Evolutionary conservation across 2,329 filamentous ascomycete genomes (phyloP).

Genomic region (Davidsoniella australis): DNA sequence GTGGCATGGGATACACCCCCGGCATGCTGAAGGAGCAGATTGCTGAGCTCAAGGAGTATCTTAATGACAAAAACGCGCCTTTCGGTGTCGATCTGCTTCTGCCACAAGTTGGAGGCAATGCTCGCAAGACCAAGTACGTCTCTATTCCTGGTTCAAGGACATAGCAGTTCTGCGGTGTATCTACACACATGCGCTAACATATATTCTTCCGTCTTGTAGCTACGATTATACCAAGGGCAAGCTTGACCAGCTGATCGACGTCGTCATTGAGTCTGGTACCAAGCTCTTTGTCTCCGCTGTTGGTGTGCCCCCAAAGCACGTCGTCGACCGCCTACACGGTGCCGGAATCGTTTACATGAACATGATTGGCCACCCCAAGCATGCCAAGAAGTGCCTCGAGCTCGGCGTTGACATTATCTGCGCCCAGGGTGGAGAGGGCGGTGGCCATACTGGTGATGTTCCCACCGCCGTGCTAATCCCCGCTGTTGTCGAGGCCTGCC

Average conservation of each 20-base stretch:
- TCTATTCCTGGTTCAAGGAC: neutral
- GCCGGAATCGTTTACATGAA: slow-evolving; percentile 94
- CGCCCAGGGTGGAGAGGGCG: slow-evolving; percentile 93
- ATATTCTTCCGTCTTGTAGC: slow-evolving; percentile 31
- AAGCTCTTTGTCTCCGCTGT: slow-evolving; percentile 94
- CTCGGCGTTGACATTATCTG: slow-evolving; percentile 92
- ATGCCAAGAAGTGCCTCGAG: slow-evolving; percentile 89
- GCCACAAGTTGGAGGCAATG: slow-evolving; percentile 84
- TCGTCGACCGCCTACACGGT: slow-evolving; percentile 81
- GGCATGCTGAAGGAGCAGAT: slow-evolving; percentile 96
- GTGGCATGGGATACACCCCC: slow-evolving; percentile 87
- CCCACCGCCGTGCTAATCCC: slow-evolving; percentile 88
- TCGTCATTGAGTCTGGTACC: slow-evolving; percentile 81
- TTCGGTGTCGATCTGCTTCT: slow-evolving; percentile 90
- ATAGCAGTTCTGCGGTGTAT: neutral
- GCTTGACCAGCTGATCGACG: slow-evolving; percentile 73
- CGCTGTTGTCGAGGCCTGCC: slow-evolving; percentile 66
- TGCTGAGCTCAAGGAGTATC: slow-evolving; percentile 74
- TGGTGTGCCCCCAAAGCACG: slow-evolving; percentile 72
- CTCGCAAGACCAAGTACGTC: slow-evolving; percentile 72
- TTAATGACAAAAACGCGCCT: slow-evolving; percentile 80
- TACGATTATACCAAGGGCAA: slow-evolving; percentile 99
- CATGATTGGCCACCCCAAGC: slow-evolving; percentile 99
- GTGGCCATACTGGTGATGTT: slow-evolving; percentile 88
- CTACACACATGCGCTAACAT: slow-evolving; percentile 14